phyloP scores from a whole-genome alignment of 805 yeast species.

The Candida krabiensis region DNA sequence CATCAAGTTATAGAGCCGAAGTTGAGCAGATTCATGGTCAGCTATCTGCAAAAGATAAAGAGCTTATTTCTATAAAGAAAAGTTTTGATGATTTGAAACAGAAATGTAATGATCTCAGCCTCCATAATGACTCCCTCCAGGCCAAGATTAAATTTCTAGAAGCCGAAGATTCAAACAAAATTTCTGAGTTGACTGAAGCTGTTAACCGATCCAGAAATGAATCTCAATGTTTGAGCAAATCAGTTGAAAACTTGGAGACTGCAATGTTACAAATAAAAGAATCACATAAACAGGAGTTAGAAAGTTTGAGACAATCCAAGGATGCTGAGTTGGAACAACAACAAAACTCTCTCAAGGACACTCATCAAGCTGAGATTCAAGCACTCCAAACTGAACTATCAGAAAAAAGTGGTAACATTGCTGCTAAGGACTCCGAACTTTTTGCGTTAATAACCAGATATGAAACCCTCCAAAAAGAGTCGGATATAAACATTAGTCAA shows the following conservation, averaged over 20 bases:
- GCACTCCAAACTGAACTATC: conserved; percentile 1
- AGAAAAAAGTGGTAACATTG: conserved; percentile 1
- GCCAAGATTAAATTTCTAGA: conserved; percentile 3
- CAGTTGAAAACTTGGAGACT: conserved; percentile 7
- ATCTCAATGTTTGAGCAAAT: conserved; percentile 2
- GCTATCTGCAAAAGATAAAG: conserved; percentile 10
- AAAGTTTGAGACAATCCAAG: conserved; percentile 1
- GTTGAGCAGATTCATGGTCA: conserved; percentile 23
- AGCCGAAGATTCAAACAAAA: conserved; percentile 6
- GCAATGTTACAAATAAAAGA: conserved; percentile 4
- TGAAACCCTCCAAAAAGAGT: not conserved
- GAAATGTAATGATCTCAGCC: conserved; percentile 6
- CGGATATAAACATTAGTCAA: too few species aligned
- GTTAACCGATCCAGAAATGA: conserved; percentile 8
- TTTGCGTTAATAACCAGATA: conserved; percentile 2
- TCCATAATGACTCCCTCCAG: conserved; percentile 9
- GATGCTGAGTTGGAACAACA: not conserved
- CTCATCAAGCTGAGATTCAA: conserved; percentile 4
- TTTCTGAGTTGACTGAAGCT: conserved; percentile 3
- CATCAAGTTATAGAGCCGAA: conserved; percentile 34
- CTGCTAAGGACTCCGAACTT: conserved; percentile 10
- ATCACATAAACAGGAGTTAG: conserved; percentile 5
- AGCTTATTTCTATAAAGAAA: conserved; percentile 5
- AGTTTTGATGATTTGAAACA: conserved; percentile 12
- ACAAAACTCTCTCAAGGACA: not conserved